Percentiles rank a stretch among this genome's conserved stretches.
These are phyloP conservation scores for Pestalotiopsis sp. DNA, from an alignment of 2,329 filamentous ascomycete species.

Conservation along the genomic window DNA sequence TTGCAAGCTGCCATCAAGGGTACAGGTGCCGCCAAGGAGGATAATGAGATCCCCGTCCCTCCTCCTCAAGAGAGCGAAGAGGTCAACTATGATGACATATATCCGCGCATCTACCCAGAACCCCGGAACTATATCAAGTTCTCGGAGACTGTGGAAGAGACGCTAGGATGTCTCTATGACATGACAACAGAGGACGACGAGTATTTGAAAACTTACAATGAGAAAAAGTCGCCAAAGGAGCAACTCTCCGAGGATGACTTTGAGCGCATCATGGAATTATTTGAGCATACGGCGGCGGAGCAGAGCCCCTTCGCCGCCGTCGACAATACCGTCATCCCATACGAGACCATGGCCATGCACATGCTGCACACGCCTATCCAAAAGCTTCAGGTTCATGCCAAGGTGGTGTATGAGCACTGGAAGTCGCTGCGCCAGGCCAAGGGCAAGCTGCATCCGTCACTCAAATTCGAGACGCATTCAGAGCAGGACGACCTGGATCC, in stretches of 20 bases:
- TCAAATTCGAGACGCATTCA: slow-evolving; percentile 94
- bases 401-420: slow-evolving; percentile 90
- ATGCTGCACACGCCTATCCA: slow-evolving; percentile 55
- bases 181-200: slow-evolving; percentile 90
- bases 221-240: slow-evolving; percentile 64
- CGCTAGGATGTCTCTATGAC: slow-evolving; percentile 86
- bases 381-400: slow-evolving; percentile 60
- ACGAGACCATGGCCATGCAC: slow-evolving; percentile 74
- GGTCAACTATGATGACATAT: slow-evolving; percentile 87
- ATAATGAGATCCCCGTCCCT: slow-evolving; percentile 67
- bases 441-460: slow-evolving; percentile 71
- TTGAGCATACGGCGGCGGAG: slow-evolving; percentile 81
- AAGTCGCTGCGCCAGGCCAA: slow-evolving; percentile 72
- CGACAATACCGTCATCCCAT: slow-evolving; percentile 82
- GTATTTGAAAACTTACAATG: slow-evolving; percentile 83
- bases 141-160: slow-evolving; percentile 97
- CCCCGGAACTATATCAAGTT: slow-evolving; percentile 95
- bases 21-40: slow-evolving; percentile 54
- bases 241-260: slow-evolving; percentile 88
- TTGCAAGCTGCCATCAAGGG: slow-evolving; percentile 77
- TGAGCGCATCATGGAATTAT: slow-evolving; percentile 92
- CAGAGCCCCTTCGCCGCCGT: slow-evolving; percentile 89
- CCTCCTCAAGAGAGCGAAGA: slow-evolving; percentile 64
- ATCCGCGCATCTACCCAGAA: slow-evolving; percentile 77
- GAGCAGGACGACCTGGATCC: slow-evolving; percentile 96